Percentiles rank a stretch among this genome's conserved stretches.
phyloP scores from a whole-genome alignment of 2,329 filamentous ascomycete species.

The Diplodia intermedia region DNA sequence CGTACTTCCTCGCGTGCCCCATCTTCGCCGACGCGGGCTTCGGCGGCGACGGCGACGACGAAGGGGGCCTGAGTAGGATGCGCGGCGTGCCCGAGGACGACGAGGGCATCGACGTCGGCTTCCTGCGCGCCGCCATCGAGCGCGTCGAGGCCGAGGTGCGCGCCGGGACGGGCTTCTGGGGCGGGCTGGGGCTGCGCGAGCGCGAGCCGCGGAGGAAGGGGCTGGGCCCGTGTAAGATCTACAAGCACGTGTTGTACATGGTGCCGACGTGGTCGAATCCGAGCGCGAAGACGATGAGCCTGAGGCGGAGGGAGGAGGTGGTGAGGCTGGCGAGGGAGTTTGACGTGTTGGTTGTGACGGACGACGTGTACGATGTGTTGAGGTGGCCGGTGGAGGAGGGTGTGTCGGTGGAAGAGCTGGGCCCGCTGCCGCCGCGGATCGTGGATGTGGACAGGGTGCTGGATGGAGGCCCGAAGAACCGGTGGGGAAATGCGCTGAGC shows the following conservation, averaged over 20 bases:
- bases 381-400: slow-evolving; percentile 68
- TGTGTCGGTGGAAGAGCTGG: slow-evolving; percentile 38
- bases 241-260: slow-evolving; percentile 85
- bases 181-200: slow-evolving; percentile 34
- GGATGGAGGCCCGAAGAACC: slow-evolving; percentile 63
- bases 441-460: slow-evolving; percentile 74
- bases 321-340: slow-evolving; percentile 76
- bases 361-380: slow-evolving; percentile 94
- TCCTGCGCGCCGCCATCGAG: slow-evolving; percentile 59
- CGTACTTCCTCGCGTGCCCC: slow-evolving; percentile 79
- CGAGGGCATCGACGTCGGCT: slow-evolving; percentile 75
- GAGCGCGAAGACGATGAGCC: slow-evolving; percentile 79
- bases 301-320: slow-evolving; percentile 69
- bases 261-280: slow-evolving; percentile 92
- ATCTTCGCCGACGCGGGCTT: slow-evolving; percentile 80
- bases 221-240: slow-evolving; percentile 68
- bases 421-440: slow-evolving; percentile 34
- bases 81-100: slow-evolving; percentile 77
- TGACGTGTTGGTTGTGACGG: slow-evolving; percentile 80
- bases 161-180: slow-evolving; percentile 43
- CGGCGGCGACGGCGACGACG: slow-evolving; percentile 42
- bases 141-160: slow-evolving; percentile 56
- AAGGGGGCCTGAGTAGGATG: slow-evolving; percentile 56
- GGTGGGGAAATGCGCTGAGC: slow-evolving; percentile 80
- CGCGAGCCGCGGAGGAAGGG: slow-evolving; percentile 53